These are phyloP conservation scores for Neonectria ditissima DNA, from an alignment of 2,329 filamentous ascomycete genomes.

Conservation along the genomic window DNA sequence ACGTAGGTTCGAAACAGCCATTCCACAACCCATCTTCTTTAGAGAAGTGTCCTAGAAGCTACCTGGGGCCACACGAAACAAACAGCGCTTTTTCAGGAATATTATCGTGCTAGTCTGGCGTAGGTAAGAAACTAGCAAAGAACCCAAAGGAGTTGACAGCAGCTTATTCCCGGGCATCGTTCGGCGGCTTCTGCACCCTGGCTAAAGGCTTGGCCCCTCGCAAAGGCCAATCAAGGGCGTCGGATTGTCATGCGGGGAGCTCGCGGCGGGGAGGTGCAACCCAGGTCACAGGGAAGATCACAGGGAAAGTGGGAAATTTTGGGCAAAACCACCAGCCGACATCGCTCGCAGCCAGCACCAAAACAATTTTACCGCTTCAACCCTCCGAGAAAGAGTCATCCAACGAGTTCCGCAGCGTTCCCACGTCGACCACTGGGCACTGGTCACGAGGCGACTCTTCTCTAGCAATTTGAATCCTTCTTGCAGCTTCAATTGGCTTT, in stretches of 20 bases:
- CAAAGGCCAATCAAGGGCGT: slow-evolving; percentile 30
- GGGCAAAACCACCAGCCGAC: slow-evolving; percentile 43
- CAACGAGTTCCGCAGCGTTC: slow-evolving; percentile 11
- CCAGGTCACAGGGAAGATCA: slow-evolving; percentile 52
- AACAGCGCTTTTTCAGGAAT: background rate
- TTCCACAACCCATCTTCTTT: too few species aligned
- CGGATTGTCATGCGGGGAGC: slow-evolving; percentile 47
- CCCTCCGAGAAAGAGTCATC: slow-evolving; percentile 17
- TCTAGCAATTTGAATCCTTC: slow-evolving; percentile 23
- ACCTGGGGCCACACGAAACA: too few species aligned
- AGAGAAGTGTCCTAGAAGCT: too few species aligned
- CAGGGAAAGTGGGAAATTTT: slow-evolving; percentile 47
- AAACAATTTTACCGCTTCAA: slow-evolving; percentile 35
- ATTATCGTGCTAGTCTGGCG: too few species aligned
- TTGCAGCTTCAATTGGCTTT: slow-evolving; percentile 38
- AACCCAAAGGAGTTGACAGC: background rate
- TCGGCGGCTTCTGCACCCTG: slow-evolving; percentile 27
- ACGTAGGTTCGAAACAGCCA: too few species aligned
- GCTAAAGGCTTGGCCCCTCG: background rate
- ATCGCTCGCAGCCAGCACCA: slow-evolving; percentile 46
- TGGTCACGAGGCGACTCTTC: slow-evolving; percentile 26
- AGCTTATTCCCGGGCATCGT: slow-evolving; percentile 20
- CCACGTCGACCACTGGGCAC: slow-evolving; percentile 22
- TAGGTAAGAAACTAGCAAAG: background rate
- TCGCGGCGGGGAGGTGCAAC: slow-evolving; percentile 29